Conservation (phyloP, 441 rosid species). For the Croton laevigatus region DNA sequence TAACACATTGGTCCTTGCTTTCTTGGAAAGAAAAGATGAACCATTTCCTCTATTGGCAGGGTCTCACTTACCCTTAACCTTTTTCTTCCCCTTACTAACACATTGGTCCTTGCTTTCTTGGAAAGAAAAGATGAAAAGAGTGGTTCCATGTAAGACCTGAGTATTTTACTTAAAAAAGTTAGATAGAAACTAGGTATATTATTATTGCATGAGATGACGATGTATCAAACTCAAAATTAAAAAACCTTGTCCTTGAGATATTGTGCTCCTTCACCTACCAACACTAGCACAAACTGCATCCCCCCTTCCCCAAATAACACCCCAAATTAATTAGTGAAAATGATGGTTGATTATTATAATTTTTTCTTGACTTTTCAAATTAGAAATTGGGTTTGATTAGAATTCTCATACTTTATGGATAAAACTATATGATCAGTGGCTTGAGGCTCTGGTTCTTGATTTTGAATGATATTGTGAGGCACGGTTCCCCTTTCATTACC, state of each 20-base stretch:
- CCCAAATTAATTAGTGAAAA: not conserved
- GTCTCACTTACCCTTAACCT: not conserved
- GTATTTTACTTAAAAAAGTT: not conserved
- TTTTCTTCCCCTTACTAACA: too few species aligned
- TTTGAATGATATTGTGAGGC: constrained; percentile 22
- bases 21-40: not conserved
- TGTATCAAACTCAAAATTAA: not conserved
- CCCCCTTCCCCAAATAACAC: not conserved
- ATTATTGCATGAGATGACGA: not conserved
- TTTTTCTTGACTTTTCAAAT: too few species aligned
- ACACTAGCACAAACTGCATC: not conserved
- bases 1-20: not conserved
- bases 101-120: not conserved
- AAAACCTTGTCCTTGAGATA: not conserved
- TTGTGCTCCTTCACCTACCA: not conserved
- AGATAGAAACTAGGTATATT: not conserved
- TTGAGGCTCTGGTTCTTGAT: not conserved
- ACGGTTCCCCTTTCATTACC: not conserved
- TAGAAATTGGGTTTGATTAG: too few species aligned
- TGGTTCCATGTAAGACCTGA: too few species aligned
- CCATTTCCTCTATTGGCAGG: not conserved
- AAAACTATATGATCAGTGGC: not conserved
- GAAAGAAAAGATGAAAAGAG: not conserved
- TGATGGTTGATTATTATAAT: not conserved
- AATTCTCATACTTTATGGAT: too few species aligned